Conservation (phyloP, 2,329 filamentous ascomycete genomes). For the Fusarium sp. region DNA sequence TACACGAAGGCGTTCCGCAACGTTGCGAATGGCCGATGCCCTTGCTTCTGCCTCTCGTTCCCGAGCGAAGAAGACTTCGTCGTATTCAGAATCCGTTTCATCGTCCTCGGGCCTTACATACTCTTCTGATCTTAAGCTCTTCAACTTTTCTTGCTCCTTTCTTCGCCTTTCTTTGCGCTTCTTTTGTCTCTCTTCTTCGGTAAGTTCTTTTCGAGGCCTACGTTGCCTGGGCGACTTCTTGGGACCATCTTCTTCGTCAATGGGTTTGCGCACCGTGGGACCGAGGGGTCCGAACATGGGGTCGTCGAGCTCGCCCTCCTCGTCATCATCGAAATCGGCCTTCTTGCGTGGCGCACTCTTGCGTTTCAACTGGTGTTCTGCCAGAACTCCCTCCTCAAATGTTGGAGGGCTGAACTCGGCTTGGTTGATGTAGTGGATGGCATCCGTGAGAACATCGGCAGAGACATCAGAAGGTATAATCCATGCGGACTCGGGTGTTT, state of each 20-base stretch:
- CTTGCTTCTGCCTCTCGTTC: slow-evolving; percentile 64
- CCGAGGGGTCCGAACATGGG: slow-evolving; percentile 77
- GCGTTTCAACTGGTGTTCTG: slow-evolving; percentile 82
- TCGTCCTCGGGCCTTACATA: slow-evolving; percentile 89
- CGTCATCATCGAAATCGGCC: slow-evolving; percentile 77
- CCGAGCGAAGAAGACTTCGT: slow-evolving; percentile 77
- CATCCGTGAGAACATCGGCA: slow-evolving; percentile 73
- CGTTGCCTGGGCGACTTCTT: slow-evolving; percentile 54
- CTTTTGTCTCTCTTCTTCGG: slow-evolving; percentile 73
- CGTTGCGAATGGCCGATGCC: not conserved
- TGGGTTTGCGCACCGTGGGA: slow-evolving; percentile 66
- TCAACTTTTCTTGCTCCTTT: slow-evolving; percentile 79
- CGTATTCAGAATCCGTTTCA: slow-evolving; percentile 81
- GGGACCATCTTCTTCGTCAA: slow-evolving; percentile 68
- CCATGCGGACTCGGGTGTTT: slow-evolving; percentile 83
- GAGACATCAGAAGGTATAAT: slow-evolving; percentile 74
- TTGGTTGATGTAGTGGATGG: slow-evolving; percentile 77
- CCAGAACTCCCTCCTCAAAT: slow-evolving; percentile 79
- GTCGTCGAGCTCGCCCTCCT: slow-evolving; percentile 63
- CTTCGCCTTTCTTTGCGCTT: slow-evolving; percentile 70
- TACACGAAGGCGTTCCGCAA: not conserved
- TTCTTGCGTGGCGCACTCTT: slow-evolving; percentile 67
- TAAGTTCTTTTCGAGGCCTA: slow-evolving; percentile 60
- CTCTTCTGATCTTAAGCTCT: slow-evolving; percentile 84
- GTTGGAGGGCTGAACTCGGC: slow-evolving; percentile 81